phyloP scores from a whole-genome alignment of 228 moss, liverwort and hornwort species.

The Sphagnum fallax region DNA sequence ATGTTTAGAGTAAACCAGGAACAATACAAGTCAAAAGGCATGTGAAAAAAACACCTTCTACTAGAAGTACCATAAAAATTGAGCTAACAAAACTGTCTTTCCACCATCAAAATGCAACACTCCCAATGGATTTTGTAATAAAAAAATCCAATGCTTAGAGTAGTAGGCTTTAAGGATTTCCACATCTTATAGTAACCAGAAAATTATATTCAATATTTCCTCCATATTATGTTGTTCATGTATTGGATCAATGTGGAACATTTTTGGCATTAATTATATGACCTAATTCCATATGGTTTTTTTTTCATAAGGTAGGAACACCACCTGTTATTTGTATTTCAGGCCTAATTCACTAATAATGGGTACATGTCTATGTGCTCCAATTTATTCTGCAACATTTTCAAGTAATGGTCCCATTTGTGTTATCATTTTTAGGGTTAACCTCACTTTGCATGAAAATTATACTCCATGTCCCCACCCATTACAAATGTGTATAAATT shows the following conservation, averaged over 20 bases:
- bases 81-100: constrained; percentile 79
- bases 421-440: constrained; percentile 61
- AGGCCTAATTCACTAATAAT: constrained; percentile 68
- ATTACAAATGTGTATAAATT: not conserved
- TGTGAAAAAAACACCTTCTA: constrained; percentile 30
- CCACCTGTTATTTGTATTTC: constrained; percentile 77
- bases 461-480: constrained; percentile 53
- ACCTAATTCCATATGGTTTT: too few species aligned
- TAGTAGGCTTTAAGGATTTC: too few species aligned
- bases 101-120: constrained; percentile 93
- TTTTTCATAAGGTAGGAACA: too few species aligned
- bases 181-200: not conserved
- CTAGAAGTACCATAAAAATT: constrained; percentile 92
- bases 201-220: too few species aligned
- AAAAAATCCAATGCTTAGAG: not conserved
- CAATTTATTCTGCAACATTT: constrained; percentile 38
- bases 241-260: too few species aligned
- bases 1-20: too few species aligned
- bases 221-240: not conserved
- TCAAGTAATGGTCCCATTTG: constrained; percentile 79
- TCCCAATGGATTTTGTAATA: constrained; percentile 62
- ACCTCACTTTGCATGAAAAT: constrained; percentile 57
- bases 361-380: constrained; percentile 65
- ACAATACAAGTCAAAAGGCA: not conserved
- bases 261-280: too few species aligned